phyloP scores from a whole-genome alignment of 345 rosid species.

The Lumnitzera littorea region DNA sequence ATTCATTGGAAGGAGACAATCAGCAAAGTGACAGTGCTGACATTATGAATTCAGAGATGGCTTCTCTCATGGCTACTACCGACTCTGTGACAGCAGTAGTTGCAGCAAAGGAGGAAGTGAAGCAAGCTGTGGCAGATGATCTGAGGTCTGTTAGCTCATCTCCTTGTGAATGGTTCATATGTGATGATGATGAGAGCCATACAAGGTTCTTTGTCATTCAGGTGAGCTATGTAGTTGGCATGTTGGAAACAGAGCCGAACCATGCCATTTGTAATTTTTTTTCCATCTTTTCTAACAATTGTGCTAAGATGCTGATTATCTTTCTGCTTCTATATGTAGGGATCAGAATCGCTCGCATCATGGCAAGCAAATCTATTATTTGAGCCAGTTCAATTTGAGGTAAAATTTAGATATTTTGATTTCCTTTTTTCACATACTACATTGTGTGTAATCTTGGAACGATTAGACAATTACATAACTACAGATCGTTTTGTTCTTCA shows the following conservation, averaged over 20 bases:
- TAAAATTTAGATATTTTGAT: conserved; percentile 10
- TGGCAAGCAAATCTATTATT: conserved; percentile 96
- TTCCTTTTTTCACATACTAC: not conserved
- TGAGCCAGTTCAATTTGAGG: conserved; percentile 91
- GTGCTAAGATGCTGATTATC: not conserved
- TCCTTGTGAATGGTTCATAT: conserved; percentile 93
- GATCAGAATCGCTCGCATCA: conserved; percentile 86
- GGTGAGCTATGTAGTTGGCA: conserved; percentile 26
- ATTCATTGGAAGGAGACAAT: conserved; percentile 9
- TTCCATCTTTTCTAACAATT: not conserved
- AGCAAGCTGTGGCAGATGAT: conserved; percentile 96
- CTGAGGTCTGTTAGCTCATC: conserved; percentile 61
- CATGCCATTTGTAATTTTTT: conserved; percentile 4
- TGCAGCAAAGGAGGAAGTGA: conserved; percentile 89
- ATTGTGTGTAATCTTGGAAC: not conserved
- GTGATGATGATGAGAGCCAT: conserved; percentile 66
- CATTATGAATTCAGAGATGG: conserved; percentile 36
- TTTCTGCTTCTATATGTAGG: conserved; percentile 32
- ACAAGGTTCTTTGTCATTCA: conserved; percentile 90
- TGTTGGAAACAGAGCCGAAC: too few species aligned
- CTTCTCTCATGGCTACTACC: conserved; percentile 75
- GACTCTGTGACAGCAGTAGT: conserved; percentile 97
- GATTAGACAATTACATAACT: not conserved
- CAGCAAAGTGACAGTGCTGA: conserved; percentile 19
- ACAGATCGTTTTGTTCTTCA: not conserved